Conservation (phyloP, 176 grass and related monocot genomes). For the Rhynchospora breviuscula region DNA sequence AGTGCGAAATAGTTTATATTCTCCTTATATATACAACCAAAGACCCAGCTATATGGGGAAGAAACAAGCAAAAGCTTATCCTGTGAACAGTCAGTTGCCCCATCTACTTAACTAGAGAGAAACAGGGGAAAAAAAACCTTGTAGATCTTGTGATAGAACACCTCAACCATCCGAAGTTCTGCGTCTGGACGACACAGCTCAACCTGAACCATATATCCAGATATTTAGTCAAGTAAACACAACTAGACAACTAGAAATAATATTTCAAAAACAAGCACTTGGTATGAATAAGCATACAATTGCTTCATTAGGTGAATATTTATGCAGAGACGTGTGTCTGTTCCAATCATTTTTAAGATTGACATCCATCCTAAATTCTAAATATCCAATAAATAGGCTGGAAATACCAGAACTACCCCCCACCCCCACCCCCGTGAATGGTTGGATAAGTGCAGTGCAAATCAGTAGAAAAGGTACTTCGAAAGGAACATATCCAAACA, state of each 20-base stretch:
- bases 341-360: background rate
- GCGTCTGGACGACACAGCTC: constrained; percentile 75
- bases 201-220: constrained; percentile 48
- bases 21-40: background rate
- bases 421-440: too few species aligned
- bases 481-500: background rate
- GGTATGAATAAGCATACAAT: background rate
- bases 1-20: background rate
- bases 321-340: background rate
- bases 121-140: constrained; percentile 46
- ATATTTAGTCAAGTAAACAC: constrained; percentile 15
- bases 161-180: constrained; percentile 76
- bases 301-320: background rate
- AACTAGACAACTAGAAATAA: background rate
- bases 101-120: background rate
- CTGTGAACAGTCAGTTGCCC: background rate
- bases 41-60: background rate
- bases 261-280: background rate
- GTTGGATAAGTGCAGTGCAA: background rate
- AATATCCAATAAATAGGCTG: background rate
- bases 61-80: background rate
- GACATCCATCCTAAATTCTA: background rate
- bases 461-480: background rate
- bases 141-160: constrained; percentile 97
- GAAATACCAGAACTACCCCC: too few species aligned